phyloP scores from a whole-genome alignment of 73 alveolate genomes.

The Paramecium sonneborni region DNA sequence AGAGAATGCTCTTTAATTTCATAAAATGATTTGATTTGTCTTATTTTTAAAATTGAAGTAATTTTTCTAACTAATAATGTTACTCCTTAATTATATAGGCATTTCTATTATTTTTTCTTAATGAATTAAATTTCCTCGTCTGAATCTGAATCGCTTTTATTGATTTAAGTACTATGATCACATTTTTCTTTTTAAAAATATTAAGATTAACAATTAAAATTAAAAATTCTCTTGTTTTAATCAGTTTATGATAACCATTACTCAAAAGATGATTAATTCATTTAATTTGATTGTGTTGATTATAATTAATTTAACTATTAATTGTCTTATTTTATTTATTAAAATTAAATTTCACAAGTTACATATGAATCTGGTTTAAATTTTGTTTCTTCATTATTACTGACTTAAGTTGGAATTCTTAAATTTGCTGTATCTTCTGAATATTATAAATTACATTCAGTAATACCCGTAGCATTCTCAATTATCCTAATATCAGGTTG shows the following conservation, averaged over 20 bases:
- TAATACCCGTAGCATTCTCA: neutral
- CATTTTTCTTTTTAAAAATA: slow-evolving; percentile 7
- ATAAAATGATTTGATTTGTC: slow-evolving; percentile 11
- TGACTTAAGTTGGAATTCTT: neutral
- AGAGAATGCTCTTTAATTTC: neutral
- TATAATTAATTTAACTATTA: neutral
- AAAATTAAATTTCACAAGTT: neutral
- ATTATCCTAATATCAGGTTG: slow-evolving; percentile 11
- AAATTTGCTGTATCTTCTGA: slow-evolving; percentile 51
- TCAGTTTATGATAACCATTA: slow-evolving; percentile 22
- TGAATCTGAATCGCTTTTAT: slow-evolving; percentile 12
- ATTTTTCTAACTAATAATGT: slow-evolving; percentile 33
- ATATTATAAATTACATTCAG: slow-evolving; percentile 18
- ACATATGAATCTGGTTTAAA: slow-evolving; percentile 10
- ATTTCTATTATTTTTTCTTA: neutral
- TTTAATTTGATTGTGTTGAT: neutral
- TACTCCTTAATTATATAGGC: slow-evolving; percentile 3
- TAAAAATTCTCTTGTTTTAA: neutral
- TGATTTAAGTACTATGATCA: slow-evolving; percentile 50
- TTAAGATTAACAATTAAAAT: slow-evolving; percentile 48
- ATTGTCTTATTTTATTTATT: neutral
- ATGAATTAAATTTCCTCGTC: slow-evolving; percentile 38
- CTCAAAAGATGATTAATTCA: slow-evolving; percentile 46
- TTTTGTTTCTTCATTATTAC: slow-evolving; percentile 19
- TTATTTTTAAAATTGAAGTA: neutral